Conservation (phyloP, 352 stramenopile genomes). For the Phytopythium litorale region DNA sequence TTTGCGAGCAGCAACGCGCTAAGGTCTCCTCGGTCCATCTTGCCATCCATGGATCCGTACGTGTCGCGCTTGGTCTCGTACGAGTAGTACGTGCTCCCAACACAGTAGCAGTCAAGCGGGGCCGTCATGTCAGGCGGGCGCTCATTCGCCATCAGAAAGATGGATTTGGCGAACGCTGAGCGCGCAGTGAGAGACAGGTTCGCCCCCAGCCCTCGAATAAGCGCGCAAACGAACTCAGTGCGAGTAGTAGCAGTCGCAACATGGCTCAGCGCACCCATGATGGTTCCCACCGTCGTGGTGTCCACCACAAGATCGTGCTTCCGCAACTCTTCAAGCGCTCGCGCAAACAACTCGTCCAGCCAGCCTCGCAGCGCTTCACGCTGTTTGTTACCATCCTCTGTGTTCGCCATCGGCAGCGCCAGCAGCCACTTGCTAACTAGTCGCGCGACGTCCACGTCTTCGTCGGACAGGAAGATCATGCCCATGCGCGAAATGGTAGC, state of each 20-base stretch:
- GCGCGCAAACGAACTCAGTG: slow-evolving; percentile 87
- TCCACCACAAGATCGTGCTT: slow-evolving; percentile 88
- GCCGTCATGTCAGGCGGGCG: slow-evolving; percentile 82
- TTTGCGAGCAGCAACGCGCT: slow-evolving; percentile 13
- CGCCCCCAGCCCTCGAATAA: slow-evolving; percentile 91
- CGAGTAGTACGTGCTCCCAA: slow-evolving; percentile 51
- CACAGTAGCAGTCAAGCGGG: slow-evolving; percentile 89
- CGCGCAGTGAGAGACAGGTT: slow-evolving; percentile 84
- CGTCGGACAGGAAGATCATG: slow-evolving; percentile 96
- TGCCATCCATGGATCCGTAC: slow-evolving; percentile 67
- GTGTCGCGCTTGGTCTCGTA: slow-evolving; percentile 83
- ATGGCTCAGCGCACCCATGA: slow-evolving; percentile 91
- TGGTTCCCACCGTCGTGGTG: slow-evolving; percentile 92
- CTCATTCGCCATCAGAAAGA: slow-evolving; percentile 91
- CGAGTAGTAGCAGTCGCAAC: slow-evolving; percentile 65
- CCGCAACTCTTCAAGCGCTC: slow-evolving; percentile 80
- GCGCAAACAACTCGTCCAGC: slow-evolving; percentile 93
- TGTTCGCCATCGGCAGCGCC: slow-evolving; percentile 23
- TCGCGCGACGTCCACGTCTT: slow-evolving; percentile 80
- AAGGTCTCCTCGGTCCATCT: slow-evolving; percentile 52
- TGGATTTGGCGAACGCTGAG: slow-evolving; percentile 84
- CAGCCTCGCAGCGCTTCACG: slow-evolving; percentile 65
- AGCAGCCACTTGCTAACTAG: slow-evolving; percentile 84
- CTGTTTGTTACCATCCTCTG: slow-evolving; percentile 34
- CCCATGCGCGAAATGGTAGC: slow-evolving; percentile 96